A percentile compares a stretch with the other conserved stretches of the same genome.
These are phyloP conservation scores for Tetracentron sinense DNA, from an alignment of 164 flowering plant species.

Conservation along the genomic window DNA sequence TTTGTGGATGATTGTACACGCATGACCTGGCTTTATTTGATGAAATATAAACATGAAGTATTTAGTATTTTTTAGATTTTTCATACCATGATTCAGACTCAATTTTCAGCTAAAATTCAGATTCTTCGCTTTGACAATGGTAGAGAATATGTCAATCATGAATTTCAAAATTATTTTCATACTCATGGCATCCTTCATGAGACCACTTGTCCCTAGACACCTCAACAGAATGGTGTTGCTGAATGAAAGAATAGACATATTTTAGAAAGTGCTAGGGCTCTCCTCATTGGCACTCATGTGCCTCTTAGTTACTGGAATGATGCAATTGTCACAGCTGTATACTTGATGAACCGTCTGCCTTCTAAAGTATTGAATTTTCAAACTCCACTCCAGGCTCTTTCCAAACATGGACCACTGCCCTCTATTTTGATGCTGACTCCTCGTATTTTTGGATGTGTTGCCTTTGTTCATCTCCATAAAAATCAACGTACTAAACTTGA, in stretches of 20 bases:
- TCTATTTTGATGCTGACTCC: not conserved
- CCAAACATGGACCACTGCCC: no score
- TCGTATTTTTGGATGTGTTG: not conserved
- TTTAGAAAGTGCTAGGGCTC: no score
- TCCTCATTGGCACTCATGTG: no score
- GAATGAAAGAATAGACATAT: no score
- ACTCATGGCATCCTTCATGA: not conserved
- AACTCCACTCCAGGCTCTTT: not conserved
- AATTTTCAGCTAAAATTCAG: not conserved
- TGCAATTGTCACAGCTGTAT: no score
- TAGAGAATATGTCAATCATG: no score
- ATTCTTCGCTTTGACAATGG: no score
- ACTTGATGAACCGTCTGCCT: no score
- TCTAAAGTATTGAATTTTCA: no score
- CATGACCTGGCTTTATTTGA: not conserved
- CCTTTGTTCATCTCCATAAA: conserved; percentile 4
- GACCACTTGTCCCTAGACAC: no score
- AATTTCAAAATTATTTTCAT: not conserved
- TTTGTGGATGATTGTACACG: not conserved
- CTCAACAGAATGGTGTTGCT: no score
- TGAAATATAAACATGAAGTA: not conserved
- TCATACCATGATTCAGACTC: not conserved
- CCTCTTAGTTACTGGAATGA: no score
- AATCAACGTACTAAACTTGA: not conserved
- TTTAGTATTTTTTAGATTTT: not conserved